Base-by-base conservation (phyloP, 306 rosid species). In the Casuarina glauca region DNA sequence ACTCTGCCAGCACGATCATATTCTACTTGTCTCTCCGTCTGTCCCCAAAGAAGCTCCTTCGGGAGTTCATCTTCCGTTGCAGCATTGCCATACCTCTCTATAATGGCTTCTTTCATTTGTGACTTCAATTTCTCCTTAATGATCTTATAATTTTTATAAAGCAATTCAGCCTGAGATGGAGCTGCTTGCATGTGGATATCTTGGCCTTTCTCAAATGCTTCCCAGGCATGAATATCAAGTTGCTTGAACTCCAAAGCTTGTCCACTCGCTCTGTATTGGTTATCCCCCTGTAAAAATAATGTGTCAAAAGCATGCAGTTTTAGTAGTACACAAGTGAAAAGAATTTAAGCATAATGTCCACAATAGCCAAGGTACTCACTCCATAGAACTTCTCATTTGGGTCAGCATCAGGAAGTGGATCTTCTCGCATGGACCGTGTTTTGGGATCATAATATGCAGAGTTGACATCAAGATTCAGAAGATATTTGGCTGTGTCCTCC, bases 341-440 rank as follows among this genome's bases (percentile, higher is more conserved):
- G 10, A 48, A 9, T 0, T 48, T 48, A 48, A 48, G 32, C 13
- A 9, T 10, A 11, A 9, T 1, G 10, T 74, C 93, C 80, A 72
- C 38, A 48, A 44, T 5, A 17, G 53, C 38, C 3, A 10, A 32
- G 44, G 53, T 50, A 51, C 80, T 80, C 74, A 87, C 94, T 78
- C 0, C 76, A 81, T 88, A 88, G 62, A 90, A 88, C 70, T 88
- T 90, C 69, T 90, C 94, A 80, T 90, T 85, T 42, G 91, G 87
- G 80, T 90, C 91, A 15, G 96, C 96, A 78, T 88, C 89, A 16
- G 92, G 92, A 78, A 90, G 91, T 79, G 91, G 92, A 83, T 88
- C 92, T 44, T 86, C 92, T 45, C 92, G 89, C 95, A 88, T 90
- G 45, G 95, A 90, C 76, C 84, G 82, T 5, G 91, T 88, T 79